Base-by-base conservation (phyloP, 2,329 filamentous ascomycete genomes). In the Xylaria sp. region DNA sequence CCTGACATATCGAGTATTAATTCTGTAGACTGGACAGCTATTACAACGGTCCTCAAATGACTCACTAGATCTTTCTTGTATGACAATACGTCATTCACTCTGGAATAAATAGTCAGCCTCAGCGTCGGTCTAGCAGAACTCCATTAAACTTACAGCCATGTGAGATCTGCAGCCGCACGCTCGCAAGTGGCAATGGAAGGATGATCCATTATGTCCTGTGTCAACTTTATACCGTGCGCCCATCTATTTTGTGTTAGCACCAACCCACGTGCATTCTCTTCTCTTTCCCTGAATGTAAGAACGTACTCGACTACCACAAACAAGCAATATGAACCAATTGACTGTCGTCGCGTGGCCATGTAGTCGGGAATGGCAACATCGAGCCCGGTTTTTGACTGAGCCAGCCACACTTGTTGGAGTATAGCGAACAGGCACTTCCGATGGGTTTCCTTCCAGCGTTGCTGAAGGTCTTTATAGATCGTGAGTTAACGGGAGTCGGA, bases 11-110 rank as follows among this genome's bases (percentile, higher is more conserved):
- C 17, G n/a, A 45, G 2, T 50, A 35, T n/a, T 49, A 37, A 28
- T 12, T 1, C 8, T 3, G 4, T 7, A 28, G n/a, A 47, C 1
- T 7, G n/a, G 43, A 28, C 21, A 15, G 3, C 14, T 14, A 25
- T 11, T 23, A 17, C 12, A 25, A 12, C 19, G 49, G 58, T 4
- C 14, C n/a, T 7, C 9, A 6, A 21, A 14, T 7, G 4, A 37
- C 61, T 53, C 46, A 68, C 68, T n/a, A 71, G 49, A 19, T 71
- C 69, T 38, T 71, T 71, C 35, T 59, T 57, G 21, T 64, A 57
- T 14, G 67, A 69, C 4, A 69, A 49, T 19, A 70, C 49, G 51
- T 70, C 69, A 57, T 71, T 70, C 11, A 65, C 63, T 21, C 66
- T 68, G 14, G 0, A 3, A 33, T 9, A 8, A 31, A n/a, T 55